Evolutionary conservation across 805 yeast species (phyloP).

Genomic region (Hyphopichia homilentoma): DNA sequence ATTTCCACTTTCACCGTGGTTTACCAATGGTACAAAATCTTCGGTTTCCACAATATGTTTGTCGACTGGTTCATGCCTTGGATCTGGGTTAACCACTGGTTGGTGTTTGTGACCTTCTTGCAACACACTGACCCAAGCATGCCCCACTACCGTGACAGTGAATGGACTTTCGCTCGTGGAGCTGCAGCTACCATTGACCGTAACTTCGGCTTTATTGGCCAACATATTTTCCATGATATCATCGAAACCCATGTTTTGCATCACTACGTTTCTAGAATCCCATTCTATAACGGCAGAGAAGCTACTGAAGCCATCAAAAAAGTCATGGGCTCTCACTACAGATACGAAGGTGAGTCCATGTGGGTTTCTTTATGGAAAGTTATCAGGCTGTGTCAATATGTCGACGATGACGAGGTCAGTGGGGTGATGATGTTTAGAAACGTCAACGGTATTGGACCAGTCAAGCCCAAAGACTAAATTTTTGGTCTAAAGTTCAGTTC

Average conservation of each 20-base stretch:
- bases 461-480: conserved; percentile 15
- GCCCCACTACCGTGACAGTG: conserved; percentile 54
- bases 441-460: conserved; percentile 50
- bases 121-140: conserved; percentile 59
- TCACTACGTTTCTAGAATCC: conserved; percentile 53
- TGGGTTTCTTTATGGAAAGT: conserved; percentile 55
- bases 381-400: conserved; percentile 64
- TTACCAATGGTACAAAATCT: conserved; percentile 48
- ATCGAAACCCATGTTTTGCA: conserved; percentile 58
- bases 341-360: conserved; percentile 52
- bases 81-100: conserved; percentile 61
- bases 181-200: conserved; percentile 66
- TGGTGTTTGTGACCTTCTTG: conserved; percentile 58
- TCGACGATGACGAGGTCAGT: conserved; percentile 40
- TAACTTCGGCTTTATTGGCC: conserved; percentile 57
- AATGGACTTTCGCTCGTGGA: conserved; percentile 66
- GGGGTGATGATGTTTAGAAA: conserved; percentile 70
- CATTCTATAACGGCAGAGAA: conserved; percentile 53
- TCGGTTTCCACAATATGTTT: conserved; percentile 47
- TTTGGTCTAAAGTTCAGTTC: too few species aligned
- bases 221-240: conserved; percentile 53
- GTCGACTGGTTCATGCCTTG: conserved; percentile 59
- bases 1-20: conserved; percentile 39
- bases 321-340: conserved; percentile 52
- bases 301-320: conserved; percentile 49